A percentile compares a stretch with the other conserved stretches of the same genome.
Evolutionary conservation across 805 yeast species (phyloP).

Genomic region (Kodamaea jinghongensis): DNA sequence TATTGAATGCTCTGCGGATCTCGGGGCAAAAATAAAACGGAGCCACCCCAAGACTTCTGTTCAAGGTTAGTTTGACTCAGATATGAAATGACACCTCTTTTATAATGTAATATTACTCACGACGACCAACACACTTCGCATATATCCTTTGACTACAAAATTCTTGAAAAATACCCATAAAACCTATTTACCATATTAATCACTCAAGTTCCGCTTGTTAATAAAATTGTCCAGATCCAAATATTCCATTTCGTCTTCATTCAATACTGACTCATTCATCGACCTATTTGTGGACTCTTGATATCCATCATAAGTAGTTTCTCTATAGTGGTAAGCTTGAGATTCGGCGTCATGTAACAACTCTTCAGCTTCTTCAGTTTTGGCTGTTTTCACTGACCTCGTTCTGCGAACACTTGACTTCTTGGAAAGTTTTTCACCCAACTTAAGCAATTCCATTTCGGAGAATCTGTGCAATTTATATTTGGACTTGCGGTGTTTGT

Average conservation of each 20-base stretch:
- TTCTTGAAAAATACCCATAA: too few species aligned
- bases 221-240: constrained; percentile 16
- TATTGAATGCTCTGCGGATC: too few species aligned
- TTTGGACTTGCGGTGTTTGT: constrained; percentile 12
- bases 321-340: constrained; percentile 19
- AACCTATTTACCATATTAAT: too few species aligned
- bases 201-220: constrained; percentile 5
- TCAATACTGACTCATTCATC: constrained; percentile 16
- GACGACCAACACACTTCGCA: too few species aligned
- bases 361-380: not conserved
- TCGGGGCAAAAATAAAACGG: too few species aligned
- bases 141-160: too few species aligned
- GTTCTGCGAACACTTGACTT: constrained; percentile 30
- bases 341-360: constrained; percentile 1
- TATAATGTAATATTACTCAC: too few species aligned
- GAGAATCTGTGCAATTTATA: constrained; percentile 8
- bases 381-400: constrained; percentile 4
- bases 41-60: too few species aligned
- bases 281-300: constrained; percentile 2
- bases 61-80: too few species aligned
- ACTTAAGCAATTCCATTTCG: constrained; percentile 30
- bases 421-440: constrained; percentile 36
- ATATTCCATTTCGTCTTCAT: constrained; percentile 22
- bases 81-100: too few species aligned
- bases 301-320: constrained; percentile 29